phyloP scores from a whole-genome alignment of 768 basidiomycete genomes.

The Pulveroboletus sp. region DNA sequence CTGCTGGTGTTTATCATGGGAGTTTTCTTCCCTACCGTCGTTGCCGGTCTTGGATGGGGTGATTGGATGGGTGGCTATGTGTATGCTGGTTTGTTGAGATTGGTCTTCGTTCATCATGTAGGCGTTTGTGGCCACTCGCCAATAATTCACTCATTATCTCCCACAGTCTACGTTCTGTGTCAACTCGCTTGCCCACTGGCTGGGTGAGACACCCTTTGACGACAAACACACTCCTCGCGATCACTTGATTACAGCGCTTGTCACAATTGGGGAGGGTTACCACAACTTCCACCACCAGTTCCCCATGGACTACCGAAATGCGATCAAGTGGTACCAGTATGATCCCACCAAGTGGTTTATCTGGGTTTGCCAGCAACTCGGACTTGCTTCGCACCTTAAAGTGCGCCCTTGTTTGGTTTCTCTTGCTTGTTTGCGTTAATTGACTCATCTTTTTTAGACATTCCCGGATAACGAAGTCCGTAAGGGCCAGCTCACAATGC shows the following conservation, averaged over 20 bases:
- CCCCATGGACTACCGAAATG: constrained; percentile 97
- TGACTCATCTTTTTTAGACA: constrained; percentile 16
- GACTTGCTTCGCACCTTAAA: constrained; percentile 59
- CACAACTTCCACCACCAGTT: constrained; percentile 98
- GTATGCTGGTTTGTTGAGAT: constrained; percentile 76
- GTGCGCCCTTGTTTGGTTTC: constrained; percentile 11
- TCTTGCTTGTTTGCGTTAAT: background rate
- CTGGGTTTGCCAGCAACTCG: constrained; percentile 44
- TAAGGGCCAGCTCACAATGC: constrained; percentile 93
- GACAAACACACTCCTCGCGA: constrained; percentile 94
- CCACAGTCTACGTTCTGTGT: constrained; percentile 92
- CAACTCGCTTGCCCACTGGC: constrained; percentile 96
- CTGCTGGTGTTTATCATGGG: constrained; percentile 67
- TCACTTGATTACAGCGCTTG: constrained; percentile 84
- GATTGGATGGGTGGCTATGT: constrained; percentile 86
- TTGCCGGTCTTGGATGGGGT: constrained; percentile 81
- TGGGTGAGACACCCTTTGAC: constrained; percentile 90
- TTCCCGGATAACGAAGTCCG: constrained; percentile 73
- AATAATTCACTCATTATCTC: background rate
- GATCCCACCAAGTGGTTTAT: constrained; percentile 95
- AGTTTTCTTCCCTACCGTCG: constrained; percentile 68
- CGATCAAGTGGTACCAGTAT: constrained; percentile 89
- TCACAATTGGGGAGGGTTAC: constrained; percentile 94
- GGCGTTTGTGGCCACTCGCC: constrained; percentile 25
- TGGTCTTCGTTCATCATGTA: constrained; percentile 87